Conservation (phyloP, 164 flowering plant species). For the Stephania cephalantha region DNA sequence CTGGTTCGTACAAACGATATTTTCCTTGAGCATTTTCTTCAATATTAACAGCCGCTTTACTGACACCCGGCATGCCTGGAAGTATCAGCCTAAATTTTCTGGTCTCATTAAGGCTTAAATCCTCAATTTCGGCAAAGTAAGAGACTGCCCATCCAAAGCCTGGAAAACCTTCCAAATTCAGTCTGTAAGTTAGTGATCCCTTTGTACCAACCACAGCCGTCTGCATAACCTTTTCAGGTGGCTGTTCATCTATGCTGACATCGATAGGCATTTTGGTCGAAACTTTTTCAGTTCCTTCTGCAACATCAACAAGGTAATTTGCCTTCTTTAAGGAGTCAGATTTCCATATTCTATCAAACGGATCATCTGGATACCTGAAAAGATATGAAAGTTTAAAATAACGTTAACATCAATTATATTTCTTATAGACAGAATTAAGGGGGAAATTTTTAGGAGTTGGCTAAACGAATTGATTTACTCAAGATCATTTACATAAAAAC, state of each 20-base stretch:
- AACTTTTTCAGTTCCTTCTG: constrained; percentile 72
- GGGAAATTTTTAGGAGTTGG: neutral
- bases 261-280: constrained; percentile 63
- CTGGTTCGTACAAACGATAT: constrained; percentile 87
- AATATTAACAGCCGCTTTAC: constrained; percentile 74
- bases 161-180: constrained; percentile 93
- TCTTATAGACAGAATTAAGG: neutral
- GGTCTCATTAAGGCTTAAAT: constrained; percentile 50
- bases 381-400: neutral
- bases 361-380: constrained; percentile 96
- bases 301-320: constrained; percentile 95
- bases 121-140: constrained; percentile 93
- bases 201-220: constrained; percentile 93
- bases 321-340: constrained; percentile 82
- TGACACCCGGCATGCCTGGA: constrained; percentile 61
- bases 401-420: neutral
- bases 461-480: neutral
- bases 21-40: constrained; percentile 92
- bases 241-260: constrained; percentile 50
- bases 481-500: neutral
- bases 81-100: constrained; percentile 77
- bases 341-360: constrained; percentile 93
- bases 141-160: constrained; percentile 88
- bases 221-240: constrained; percentile 96
- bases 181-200: constrained; percentile 77